Base-by-base conservation (phyloP, 768 basidiomycete species). In the Suillus alpinus region DNA sequence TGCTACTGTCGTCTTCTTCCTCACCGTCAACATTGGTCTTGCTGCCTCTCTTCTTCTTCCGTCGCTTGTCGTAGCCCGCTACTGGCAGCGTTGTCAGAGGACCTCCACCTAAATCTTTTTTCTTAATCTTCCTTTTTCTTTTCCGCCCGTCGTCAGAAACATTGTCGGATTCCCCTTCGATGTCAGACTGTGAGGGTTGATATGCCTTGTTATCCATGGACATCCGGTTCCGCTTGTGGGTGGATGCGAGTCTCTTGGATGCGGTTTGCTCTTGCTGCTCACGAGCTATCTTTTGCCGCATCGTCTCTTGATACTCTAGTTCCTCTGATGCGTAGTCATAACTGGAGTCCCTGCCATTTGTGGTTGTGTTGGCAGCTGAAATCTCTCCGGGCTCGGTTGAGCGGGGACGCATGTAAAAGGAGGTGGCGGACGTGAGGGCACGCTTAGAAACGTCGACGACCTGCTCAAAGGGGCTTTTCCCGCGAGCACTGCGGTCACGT, bases 251-350 rank as follows among this genome's bases (percentile, higher is more conserved):
- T 69, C 74, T 73, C 72, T 74, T 69, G 66, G 76, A 59, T 66
- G 72, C 31, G 68, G 63, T 55, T 32, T 57, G 60, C 58, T 61
- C 55, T 43, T 66, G 58, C 2, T 70, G 68, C 43, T 60, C 63
- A 8, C 67, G 67, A 65, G 65, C 49, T 53, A 63, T 57, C 23
- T 49, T 29, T 43, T 73, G 73, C 51, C 59, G 68, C 34, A 73
- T 71, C 47, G 68, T 61, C 26, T 73, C 74, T 62, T 84, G 80
- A 64, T 78, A 87, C 31, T 88, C 85, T 29, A 81, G 79, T 67
- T 94, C 91, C 68, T 94, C 91, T 6, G 81, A 84, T 9, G 84
- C 82, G 68, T 94, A 94, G 71, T 91, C 90, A 71, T 93, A 92
- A 65, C 87, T 91, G 16, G 78, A 75, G 46, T 76, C 73, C 57